phyloP scores from a whole-genome alignment of 192 early-diverging fungal species.

The Glomus cerebriforme region DNA sequence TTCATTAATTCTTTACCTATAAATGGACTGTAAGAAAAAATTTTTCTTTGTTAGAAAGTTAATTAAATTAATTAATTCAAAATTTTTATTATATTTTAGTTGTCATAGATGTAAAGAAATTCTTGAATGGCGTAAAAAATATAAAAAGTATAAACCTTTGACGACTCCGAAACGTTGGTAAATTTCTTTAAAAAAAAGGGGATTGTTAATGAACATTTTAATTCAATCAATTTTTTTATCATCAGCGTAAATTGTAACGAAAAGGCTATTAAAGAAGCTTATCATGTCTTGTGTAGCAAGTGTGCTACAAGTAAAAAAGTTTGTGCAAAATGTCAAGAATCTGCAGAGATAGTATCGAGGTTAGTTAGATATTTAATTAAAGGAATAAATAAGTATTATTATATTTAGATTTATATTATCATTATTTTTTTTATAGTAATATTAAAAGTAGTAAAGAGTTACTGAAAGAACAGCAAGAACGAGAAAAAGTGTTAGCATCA shows the following conservation, averaged over 20 bases:
- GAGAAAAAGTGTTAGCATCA: conserved; percentile 63
- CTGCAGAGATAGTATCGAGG: conserved; percentile 59
- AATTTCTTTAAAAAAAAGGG: not conserved
- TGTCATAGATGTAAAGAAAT: conserved; percentile 75
- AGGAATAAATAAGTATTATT: not conserved
- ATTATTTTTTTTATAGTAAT: conserved; percentile 20
- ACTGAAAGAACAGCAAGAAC: conserved; percentile 71
- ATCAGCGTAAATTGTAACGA: conserved; percentile 70
- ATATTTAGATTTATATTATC: not conserved
- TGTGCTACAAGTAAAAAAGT: conserved; percentile 81
- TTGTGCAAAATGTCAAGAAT: conserved; percentile 90
- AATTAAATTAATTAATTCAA: not conserved
- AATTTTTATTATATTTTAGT: not conserved
- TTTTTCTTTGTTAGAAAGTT: conserved; percentile 36
- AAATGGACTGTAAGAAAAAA: conserved; percentile 64
- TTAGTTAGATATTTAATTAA: not conserved
- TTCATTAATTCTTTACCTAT: conserved; percentile 78
- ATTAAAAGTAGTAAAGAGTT: conserved; percentile 67
- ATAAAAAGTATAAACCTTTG: conserved; percentile 97
- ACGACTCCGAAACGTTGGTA: conserved; percentile 89
- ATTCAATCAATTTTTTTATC: conserved; percentile 12
- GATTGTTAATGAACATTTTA: not conserved
- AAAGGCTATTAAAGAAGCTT: conserved; percentile 88
- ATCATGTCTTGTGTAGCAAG: conserved; percentile 89
- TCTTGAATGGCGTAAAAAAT: conserved; percentile 85